phyloP scores from a whole-genome alignment of 768 basidiomycete genomes.

The Boletus rubescentipes region DNA sequence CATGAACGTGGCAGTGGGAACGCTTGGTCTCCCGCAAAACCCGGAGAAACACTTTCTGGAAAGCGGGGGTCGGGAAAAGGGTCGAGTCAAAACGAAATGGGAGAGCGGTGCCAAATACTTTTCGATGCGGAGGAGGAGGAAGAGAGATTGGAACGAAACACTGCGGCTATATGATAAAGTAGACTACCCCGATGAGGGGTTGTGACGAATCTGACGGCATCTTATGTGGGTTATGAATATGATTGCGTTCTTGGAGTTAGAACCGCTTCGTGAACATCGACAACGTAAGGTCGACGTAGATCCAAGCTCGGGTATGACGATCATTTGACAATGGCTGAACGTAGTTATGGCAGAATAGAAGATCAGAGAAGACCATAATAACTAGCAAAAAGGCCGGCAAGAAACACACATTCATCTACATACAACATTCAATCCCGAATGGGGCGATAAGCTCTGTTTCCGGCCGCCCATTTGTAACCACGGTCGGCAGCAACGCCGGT shows the following conservation, averaged over 20 bases:
- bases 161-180: constrained; percentile 78
- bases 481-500: constrained; percentile 57
- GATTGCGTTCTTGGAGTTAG: not conserved
- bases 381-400: not conserved
- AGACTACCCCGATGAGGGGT: constrained; percentile 67
- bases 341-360: not conserved
- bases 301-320: constrained; percentile 11
- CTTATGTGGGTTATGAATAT: not conserved
- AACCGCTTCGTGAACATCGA: not conserved
- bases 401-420: not conserved
- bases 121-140: constrained; percentile 72
- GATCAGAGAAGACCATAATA: not conserved
- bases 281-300: not conserved
- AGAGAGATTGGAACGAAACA: constrained; percentile 90
- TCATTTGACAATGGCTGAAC: not conserved
- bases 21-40: constrained; percentile 61
- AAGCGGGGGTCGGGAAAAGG: constrained; percentile 66
- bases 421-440: constrained; percentile 22
- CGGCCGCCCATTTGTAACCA: constrained; percentile 70
- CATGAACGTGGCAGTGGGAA: constrained; percentile 57
- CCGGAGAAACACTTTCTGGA: constrained; percentile 66
- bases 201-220: constrained; percentile 9
- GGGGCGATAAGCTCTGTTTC: constrained; percentile 61
- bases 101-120: constrained; percentile 75
- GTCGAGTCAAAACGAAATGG: constrained; percentile 63